These are phyloP conservation scores for Picea sitchensis DNA, from an alignment of 75 land plant genomes.

Conservation along the genomic window DNA sequence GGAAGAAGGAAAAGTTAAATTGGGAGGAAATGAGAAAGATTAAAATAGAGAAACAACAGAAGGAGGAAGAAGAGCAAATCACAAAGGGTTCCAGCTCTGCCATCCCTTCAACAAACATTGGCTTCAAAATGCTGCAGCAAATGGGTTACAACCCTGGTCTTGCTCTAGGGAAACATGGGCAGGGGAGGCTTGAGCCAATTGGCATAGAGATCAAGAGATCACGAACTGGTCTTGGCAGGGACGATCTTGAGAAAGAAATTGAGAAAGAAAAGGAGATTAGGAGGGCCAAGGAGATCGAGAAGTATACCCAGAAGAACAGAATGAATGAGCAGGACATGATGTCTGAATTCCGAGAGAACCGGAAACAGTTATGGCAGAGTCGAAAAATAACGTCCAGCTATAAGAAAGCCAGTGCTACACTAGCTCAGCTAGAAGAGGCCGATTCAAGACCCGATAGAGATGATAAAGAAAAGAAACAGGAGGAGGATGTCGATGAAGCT, in stretches of 20 bases:
- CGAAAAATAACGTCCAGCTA: slow-evolving; percentile 49
- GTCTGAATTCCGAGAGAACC: slow-evolving; percentile 61
- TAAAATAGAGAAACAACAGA: slow-evolving; percentile 37
- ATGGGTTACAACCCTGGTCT: slow-evolving; percentile 90
- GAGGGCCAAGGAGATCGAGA: slow-evolving; percentile 30
- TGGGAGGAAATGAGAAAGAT: slow-evolving; percentile 64
- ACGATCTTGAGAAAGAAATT: slow-evolving; percentile 27
- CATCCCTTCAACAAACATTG: slow-evolving; percentile 79
- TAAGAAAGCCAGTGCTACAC: slow-evolving; percentile 58
- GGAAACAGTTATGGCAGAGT: slow-evolving; percentile 55
- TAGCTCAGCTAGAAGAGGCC: slow-evolving; percentile 71
- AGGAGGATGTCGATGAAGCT: slow-evolving; percentile 22
- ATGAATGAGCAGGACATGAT: slow-evolving; percentile 42
- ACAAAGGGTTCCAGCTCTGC: slow-evolving; percentile 43
- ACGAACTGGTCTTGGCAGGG: slow-evolving; percentile 75
- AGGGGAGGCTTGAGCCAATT: slow-evolving; percentile 64
- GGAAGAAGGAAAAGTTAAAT: slow-evolving; percentile 3
- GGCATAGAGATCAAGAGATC: slow-evolving; percentile 60
- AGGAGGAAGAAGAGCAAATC: slow-evolving; percentile 63
- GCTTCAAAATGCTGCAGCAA: slow-evolving; percentile 85
- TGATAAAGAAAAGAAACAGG: slow-evolving; percentile 36
- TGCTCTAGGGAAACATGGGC: slow-evolving; percentile 71
- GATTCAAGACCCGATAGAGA: slow-evolving; percentile 20
- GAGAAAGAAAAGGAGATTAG: slow-evolving; percentile 30
- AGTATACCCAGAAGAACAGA: slow-evolving; percentile 14